A percentile compares a stretch with the other conserved stretches of the same genome.
Evolutionary conservation across 495 filamentous ascomycete genomes (phyloP).

Genomic region (Schizothecium vesticola): DNA sequence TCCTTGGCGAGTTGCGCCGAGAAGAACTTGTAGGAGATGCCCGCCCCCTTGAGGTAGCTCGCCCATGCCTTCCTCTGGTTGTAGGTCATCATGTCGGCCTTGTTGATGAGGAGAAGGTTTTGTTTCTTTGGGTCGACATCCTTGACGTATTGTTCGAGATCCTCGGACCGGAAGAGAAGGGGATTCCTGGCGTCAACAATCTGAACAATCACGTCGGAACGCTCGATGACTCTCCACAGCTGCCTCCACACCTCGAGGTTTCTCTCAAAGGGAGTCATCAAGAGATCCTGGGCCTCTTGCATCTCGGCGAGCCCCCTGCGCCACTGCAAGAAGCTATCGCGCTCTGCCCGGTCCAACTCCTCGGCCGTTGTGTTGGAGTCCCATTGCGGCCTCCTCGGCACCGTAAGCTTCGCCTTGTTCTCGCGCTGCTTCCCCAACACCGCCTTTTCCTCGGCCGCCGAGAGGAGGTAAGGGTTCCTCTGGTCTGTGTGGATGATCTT

Average conservation of each 20-base stretch:
- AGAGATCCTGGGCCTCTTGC: conserved; percentile 83
- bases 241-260: conserved; percentile 99
- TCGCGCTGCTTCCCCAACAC: conserved; percentile 73
- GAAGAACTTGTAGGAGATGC: conserved; percentile 91
- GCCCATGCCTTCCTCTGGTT: conserved; percentile 84
- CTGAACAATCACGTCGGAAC: conserved; percentile 92
- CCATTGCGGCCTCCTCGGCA: conserved; percentile 88
- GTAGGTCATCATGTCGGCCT: conserved; percentile 97
- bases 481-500: conserved; percentile 97
- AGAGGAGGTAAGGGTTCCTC: conserved; percentile 90
- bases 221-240: conserved; percentile 96
- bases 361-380: conserved; percentile 74
- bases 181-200: conserved; percentile 98
- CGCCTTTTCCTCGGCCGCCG: conserved; percentile 75
- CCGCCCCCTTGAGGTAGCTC: conserved; percentile 72
- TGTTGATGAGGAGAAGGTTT: conserved; percentile 93
- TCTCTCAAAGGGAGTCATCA: conserved; percentile 98
- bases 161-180: conserved; percentile 86
- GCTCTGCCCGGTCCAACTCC: conserved; percentile 74
- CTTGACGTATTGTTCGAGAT: conserved; percentile 90
- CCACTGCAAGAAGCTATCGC: conserved; percentile 80
- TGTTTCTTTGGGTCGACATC: conserved; percentile 83
- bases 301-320: conserved; percentile 84
- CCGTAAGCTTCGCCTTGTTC: conserved; percentile 72
- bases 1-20: conserved; percentile 86